Evolutionary conservation across 2,329 filamentous ascomycete genomes (phyloP), one percentile per base, ranked within the genome.

Genomic region (Talaromyces sp.): DNA sequence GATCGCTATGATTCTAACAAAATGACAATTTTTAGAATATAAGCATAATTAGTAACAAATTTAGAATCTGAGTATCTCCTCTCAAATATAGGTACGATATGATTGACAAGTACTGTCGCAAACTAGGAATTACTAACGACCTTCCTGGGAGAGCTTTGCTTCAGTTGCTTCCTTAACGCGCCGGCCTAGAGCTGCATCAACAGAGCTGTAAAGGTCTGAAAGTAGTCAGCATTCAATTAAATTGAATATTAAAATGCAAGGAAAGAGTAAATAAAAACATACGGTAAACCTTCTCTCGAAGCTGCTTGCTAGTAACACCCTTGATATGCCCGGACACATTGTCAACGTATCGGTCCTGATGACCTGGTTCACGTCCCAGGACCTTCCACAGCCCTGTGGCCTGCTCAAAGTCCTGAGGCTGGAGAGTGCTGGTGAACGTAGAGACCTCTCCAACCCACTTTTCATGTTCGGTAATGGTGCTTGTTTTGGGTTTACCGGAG

Each of bases 91-190:
- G 45, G n/a, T 47, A 22, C 45, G 19, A 45, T 47, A 7, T 24
- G 19, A 47, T 47, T 24, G 45, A 49, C 45, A 49, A 45, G 8
- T 45, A 22, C 19, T 47, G 43, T 22, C 45, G 13, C 11, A 10
- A 14, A 14, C 22, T 19, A 49, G 45, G 11, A 14, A 14, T 24
- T 49, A 49, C 22, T 24, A 14, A 6, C 19, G 19, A 24, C 11
- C 4, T 49, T 27, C 10, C 13, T 14, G 14, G 45, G 45, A 24
- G 45, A 49, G 3, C 45, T 24, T 49, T 60, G 69, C 71, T 75
- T 87, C 86, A 0, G 85, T 87, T 60, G 79, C 80, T 67, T 80
- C 76, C 72, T 81, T 77, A 70, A 89, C 84, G 11, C 82, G 79
- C 39, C 73, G 73, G 31, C 86, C 86, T 4, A 88, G 79, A 16